Evolutionary conservation across 2,329 filamentous ascomycete species (phyloP), one percentile per base, ranked within the genome.

Genomic region (Arthrinium puccinioides): DNA sequence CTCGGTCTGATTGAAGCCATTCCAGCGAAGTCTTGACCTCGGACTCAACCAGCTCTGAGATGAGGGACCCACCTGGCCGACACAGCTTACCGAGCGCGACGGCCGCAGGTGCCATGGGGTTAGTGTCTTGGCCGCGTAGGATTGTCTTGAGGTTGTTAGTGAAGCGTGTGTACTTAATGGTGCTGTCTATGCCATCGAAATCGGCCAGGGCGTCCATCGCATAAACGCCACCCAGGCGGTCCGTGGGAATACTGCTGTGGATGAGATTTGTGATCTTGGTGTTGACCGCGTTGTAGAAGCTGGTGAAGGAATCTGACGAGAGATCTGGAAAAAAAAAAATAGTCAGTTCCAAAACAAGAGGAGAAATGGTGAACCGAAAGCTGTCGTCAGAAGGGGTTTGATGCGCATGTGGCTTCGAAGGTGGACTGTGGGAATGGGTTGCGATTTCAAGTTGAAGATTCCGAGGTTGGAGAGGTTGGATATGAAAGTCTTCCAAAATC

Each of bases 21-120:
- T 98, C 92, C 37, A 98, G 72, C 2, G 94, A 89, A 14, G 88
- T 92, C 60, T 96, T 94, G 44, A 97, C 89, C 62, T 98, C 90
- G 38, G 88, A 90, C 56, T 98, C 92, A 40, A 98, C 92, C 38
- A 98, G 70, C 61, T 97, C 90, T 7, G 90, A 94, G 30, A 94
- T 95, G 45, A 97, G 72, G 21, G 92, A 89, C 42, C 92, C 92
- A 44, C 92, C 92, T 0, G 92, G 92, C 48, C 87, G 82, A 44
- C 90, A 94, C 42, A 98, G 74, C 56, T 89, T 86, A 31, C 92
- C 92, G 20, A 98, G 72, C 4, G 90, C 89, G 48, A 84, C 79
- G 28, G 92, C 89, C 5, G 94, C 92, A 10, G 86, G 81, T 39
- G 94, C 79, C 82, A 98, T 90, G 16, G 92, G 87, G 38, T 80